Evolutionary conservation across 2,329 filamentous ascomycete genomes (phyloP).

Genomic region (Clarireedia hainanense): DNA sequence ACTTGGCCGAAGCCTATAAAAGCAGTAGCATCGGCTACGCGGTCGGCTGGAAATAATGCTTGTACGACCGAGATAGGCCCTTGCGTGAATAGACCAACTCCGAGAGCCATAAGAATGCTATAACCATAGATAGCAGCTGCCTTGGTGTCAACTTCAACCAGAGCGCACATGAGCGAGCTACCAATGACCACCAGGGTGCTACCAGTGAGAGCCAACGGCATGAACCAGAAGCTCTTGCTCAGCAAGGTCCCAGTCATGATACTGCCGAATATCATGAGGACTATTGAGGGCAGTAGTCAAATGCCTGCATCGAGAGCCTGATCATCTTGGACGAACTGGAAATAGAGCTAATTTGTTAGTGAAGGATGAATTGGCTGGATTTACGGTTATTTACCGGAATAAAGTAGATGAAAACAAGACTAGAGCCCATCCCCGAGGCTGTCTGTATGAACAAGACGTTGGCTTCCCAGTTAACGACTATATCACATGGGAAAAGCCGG

Average conservation of each 20-base stretch:
- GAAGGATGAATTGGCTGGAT: not conserved
- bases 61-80: not conserved
- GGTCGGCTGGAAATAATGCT: not conserved
- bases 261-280: constrained; percentile 17
- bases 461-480: constrained; percentile 31
- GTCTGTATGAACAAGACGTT: constrained; percentile 31
- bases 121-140: constrained; percentile 23
- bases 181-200: not conserved
- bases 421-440: constrained; percentile 27
- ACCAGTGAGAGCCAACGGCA: not conserved
- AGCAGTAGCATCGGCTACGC: constrained; percentile 27
- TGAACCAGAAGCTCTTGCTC: constrained; percentile 24
- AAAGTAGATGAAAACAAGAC: constrained; percentile 33
- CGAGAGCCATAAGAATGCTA: constrained; percentile 32
- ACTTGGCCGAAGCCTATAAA: constrained; percentile 30
- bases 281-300: constrained; percentile 23
- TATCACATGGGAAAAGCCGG: constrained; percentile 25
- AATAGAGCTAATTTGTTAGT: constrained; percentile 16
- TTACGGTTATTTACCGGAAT: constrained; percentile 26
- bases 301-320: constrained; percentile 35
- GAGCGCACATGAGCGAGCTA: constrained; percentile 11
- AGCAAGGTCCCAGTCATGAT: constrained; percentile 27
- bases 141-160: not conserved
- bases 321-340: constrained; percentile 40
- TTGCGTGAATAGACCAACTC: constrained; percentile 25